These are phyloP conservation scores for Adansonia gregorii DNA, from an alignment of 441 rosid genomes.

Conservation along the genomic window DNA sequence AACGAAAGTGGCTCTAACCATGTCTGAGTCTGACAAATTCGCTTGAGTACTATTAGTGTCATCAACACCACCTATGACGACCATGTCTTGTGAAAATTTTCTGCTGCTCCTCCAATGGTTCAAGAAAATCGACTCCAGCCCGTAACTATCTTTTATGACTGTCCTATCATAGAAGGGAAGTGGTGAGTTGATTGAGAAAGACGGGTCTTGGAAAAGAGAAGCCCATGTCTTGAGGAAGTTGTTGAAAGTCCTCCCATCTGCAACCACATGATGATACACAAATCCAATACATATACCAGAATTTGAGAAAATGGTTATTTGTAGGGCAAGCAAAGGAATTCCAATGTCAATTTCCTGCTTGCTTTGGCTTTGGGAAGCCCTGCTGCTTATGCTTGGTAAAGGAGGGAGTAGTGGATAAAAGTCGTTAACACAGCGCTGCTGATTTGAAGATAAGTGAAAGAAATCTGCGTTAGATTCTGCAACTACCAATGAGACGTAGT, in stretches of 20 bases:
- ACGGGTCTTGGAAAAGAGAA: constrained; percentile 7
- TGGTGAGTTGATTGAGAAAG: background rate
- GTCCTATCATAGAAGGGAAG: constrained; percentile 32
- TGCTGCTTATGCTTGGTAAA: constrained; percentile 15
- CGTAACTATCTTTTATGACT: constrained; percentile 30
- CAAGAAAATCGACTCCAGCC: constrained; percentile 32
- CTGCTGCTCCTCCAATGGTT: constrained; percentile 31
- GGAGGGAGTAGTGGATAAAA: constrained; percentile 33
- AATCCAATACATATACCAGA: constrained; percentile 41
- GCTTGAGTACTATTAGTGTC: too few species aligned
- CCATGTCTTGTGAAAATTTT: constrained; percentile 1
- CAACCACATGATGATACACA: constrained; percentile 34
- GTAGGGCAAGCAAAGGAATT: constrained; percentile 26
- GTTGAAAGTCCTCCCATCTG: constrained; percentile 39
- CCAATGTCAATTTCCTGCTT: too few species aligned
- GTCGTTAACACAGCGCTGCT: background rate
- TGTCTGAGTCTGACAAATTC: constrained; percentile 10
- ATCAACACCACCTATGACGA: background rate
- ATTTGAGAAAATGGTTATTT: constrained; percentile 39
- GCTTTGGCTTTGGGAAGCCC: background rate
- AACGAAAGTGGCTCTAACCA: constrained; percentile 41
- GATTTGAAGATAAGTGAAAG: background rate
- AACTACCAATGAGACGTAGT: constrained; percentile 30
- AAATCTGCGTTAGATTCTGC: constrained; percentile 42
- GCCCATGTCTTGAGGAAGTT: constrained; percentile 52